Evolutionary conservation across 495 filamentous ascomycete genomes (phyloP), one percentile per base, ranked within the genome.

Genomic region (Extremus antarcticus): DNA sequence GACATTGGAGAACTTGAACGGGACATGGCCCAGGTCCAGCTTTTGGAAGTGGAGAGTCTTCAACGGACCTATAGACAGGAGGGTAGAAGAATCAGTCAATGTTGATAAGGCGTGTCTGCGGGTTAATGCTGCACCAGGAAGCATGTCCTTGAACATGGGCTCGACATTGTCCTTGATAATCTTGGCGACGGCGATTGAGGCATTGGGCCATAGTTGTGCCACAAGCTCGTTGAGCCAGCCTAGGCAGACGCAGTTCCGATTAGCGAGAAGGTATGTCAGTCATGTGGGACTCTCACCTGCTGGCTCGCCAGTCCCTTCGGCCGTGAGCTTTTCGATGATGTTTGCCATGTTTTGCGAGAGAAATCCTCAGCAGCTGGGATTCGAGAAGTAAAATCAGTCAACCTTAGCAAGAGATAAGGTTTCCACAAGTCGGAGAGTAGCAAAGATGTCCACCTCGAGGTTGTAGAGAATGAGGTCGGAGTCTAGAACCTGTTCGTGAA

Each of bases 161-260:
- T 73, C 66, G 41, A 61, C 71, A 43, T 69, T 68, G 8, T 66
- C 51, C 58, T 69, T 72, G 47, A 60, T 65, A 61, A 70, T 71
- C 24, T 62, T 60, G 61, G 62, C 56, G 10, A 55, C 66, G 22
- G 67, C 70, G 3, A 69, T 64, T 38, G 51, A 58, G 55, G 73
- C 70, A 51, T 74, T 71, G 41, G 72, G 72, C 72, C 72, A 74
- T 58, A 74, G 59, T 49, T 68, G 67, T n/a, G 49, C 62, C 43
- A 74, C 60, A 35, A 74, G 61, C 55, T 74, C 70, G 56, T 74
- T 74, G 51, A 74, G 60, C 53, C 72, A 73, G 23, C 62, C 70
- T 21, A 16, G 16, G 22, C 32, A 22, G 21, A 13, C 50, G 23
- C 3, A 24, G 8, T 21, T 2, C 15, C 13, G 7, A n/a, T 2